Percentiles rank a stretch among this genome's conserved stretches.
Evolutionary conservation across 352 stramenopile species (phyloP).

Genomic region (Blastocystis sp.): DNA sequence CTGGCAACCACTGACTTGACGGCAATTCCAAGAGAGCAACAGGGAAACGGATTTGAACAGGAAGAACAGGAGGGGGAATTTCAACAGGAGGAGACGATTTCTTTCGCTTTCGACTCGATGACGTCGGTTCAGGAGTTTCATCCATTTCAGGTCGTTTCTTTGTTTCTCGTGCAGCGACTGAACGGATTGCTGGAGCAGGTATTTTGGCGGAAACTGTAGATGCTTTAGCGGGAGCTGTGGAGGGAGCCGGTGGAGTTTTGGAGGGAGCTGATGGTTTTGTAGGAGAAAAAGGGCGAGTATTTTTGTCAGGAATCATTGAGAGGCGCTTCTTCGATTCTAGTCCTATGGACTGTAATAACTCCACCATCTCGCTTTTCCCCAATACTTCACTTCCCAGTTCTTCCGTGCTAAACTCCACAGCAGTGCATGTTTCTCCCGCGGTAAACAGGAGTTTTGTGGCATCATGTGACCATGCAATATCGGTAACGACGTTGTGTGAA

Average conservation of each 20-base stretch:
- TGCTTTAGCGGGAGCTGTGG: neutral
- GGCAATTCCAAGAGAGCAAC: neutral
- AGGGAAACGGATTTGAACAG: neutral
- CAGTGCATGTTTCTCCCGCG: neutral
- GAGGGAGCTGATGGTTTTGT: neutral
- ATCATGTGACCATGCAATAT: constrained; percentile 2
- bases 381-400: neutral
- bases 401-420: neutral
- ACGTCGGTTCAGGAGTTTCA: neutral
- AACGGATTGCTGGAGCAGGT: neutral
- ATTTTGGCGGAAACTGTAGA: neutral
- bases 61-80: neutral
- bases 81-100: neutral
- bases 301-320: neutral
- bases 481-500: neutral
- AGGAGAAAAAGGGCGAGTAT: neutral
- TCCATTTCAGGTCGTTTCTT: neutral
- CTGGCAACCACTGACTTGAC: neutral
- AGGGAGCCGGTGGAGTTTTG: neutral
- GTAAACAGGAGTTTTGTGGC: neutral
- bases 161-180: neutral
- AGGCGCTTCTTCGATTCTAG: neutral
- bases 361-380: neutral
- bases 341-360: neutral
- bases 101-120: neutral